Evolutionary conservation across 441 rosid genomes (phyloP), one percentile per base, ranked within the genome.

Genomic region (Erodium moschatum): DNA sequence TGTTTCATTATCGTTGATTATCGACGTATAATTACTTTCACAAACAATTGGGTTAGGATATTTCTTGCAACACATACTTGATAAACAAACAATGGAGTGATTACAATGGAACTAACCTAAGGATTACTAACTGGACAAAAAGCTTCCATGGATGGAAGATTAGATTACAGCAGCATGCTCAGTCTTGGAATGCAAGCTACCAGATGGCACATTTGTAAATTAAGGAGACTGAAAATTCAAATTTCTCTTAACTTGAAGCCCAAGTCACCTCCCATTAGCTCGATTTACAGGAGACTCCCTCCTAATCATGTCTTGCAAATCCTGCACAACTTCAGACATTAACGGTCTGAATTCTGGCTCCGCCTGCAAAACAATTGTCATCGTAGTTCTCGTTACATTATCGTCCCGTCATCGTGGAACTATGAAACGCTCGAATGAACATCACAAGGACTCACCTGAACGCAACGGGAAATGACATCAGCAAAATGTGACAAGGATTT

Each of bases 251-350:
- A 24, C 50, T 50, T 54, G 60, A 4, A 19, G 11, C 40, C 18
- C 9, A 21, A 16, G 68, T 79, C 78, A 83, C 69, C 79, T 81
- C 33, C 81, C 84, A 18, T 72, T 74, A 18, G 80, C 74, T 50
- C 81, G 83, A n/a, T 78, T 77, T 79, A 83, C 77, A 50, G 75
- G 78, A n/a, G 76, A 84, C 73, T 91, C 96, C 78, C 91, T 83
- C 70, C 85, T 71, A 61, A 90, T 85, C 88, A 95, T 90, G 81
- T 84, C 88, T 67, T 73, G 56, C 33, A 95, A 87, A 76, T 95
- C 98, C 81, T 95, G 99, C 62, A 92, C 99, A 65, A 95, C 96
- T 76, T 82, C 93, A 16, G 96, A 90, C 96, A 95, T 90, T 40
- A 63, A 82, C 4, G 97, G 91, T 85, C 99, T 82, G 76, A 84